A percentile compares a stretch with the other conserved stretches of the same genome.
These are phyloP conservation scores for Sisymbrium irio DNA, from an alignment of 345 rosid species.

Conservation along the genomic window DNA sequence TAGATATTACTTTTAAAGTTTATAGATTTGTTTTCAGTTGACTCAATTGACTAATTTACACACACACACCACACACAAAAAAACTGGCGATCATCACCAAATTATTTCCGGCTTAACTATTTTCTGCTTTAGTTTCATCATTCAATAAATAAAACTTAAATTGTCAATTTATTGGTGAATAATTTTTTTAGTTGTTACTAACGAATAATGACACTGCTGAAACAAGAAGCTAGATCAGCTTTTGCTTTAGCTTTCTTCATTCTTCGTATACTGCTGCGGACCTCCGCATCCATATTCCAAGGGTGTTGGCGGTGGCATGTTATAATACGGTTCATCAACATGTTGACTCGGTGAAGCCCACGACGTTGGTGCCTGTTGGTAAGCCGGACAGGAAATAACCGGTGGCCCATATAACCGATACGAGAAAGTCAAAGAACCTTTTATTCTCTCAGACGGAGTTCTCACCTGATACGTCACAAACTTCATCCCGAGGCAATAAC, in stretches of 20 bases:
- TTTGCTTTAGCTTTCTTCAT: no score
- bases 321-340: slow-evolving; percentile 17
- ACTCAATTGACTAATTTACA: no score
- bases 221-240: no score
- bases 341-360: neutral
- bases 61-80: no score
- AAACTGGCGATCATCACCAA: no score
- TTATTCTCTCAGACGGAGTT: slow-evolving; percentile 51
- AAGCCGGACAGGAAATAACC: neutral
- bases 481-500: no score
- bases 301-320: neutral
- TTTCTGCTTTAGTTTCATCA: neutral
- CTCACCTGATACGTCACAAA: no score
- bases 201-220: neutral
- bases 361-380: neutral
- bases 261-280: slow-evolving; percentile 43
- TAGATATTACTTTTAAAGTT: no score
- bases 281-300: slow-evolving; percentile 37
- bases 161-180: neutral
- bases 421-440: slow-evolving; percentile 56
- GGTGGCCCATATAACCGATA: slow-evolving; percentile 42
- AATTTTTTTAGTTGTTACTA: neutral
- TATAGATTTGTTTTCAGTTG: no score
- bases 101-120: neutral
- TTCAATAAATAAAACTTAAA: neutral